A percentile compares a stretch with the other conserved stretches of the same genome.
Evolutionary conservation across 1,284 basidiomycete species (phyloP).

Genomic region (Bjerkandera adusta): DNA sequence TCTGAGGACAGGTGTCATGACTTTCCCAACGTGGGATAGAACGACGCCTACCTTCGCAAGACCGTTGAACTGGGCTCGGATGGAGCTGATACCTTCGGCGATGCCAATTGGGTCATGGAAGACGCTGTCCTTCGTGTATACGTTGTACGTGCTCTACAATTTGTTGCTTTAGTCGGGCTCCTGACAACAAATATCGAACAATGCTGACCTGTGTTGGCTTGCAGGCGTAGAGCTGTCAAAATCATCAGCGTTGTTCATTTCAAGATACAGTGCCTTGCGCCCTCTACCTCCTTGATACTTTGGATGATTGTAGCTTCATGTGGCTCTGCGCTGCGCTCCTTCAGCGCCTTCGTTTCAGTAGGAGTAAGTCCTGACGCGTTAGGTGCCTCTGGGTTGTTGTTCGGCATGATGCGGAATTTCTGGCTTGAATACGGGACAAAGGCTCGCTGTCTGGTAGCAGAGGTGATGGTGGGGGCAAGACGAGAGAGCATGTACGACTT

Average conservation of each 20-base stretch:
- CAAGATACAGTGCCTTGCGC: background rate
- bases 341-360: constrained; percentile 36
- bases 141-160: constrained; percentile 40
- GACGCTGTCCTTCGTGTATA: constrained; percentile 42
- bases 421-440: background rate
- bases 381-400: constrained; percentile 22
- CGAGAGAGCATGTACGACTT: constrained; percentile 6
- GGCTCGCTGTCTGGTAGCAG: background rate
- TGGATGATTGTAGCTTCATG: constrained; percentile 39
- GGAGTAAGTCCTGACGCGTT: constrained; percentile 44
- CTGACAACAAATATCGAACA: no score
- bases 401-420: constrained; percentile 27
- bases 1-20: constrained; percentile 22
- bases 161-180: no score
- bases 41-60: constrained; percentile 38
- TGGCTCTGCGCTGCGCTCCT: constrained; percentile 34
- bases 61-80: constrained; percentile 46
- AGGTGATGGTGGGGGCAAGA: constrained; percentile 4
- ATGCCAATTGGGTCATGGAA: constrained; percentile 53
- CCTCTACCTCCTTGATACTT: constrained; percentile 38
- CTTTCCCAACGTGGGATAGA: background rate
- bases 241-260: background rate
- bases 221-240: constrained; percentile 41
- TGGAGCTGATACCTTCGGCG: constrained; percentile 40
- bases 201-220: constrained; percentile 37